Base-by-base conservation (phyloP, 1,284 basidiomycete genomes). In the Tilletia horrida region DNA sequence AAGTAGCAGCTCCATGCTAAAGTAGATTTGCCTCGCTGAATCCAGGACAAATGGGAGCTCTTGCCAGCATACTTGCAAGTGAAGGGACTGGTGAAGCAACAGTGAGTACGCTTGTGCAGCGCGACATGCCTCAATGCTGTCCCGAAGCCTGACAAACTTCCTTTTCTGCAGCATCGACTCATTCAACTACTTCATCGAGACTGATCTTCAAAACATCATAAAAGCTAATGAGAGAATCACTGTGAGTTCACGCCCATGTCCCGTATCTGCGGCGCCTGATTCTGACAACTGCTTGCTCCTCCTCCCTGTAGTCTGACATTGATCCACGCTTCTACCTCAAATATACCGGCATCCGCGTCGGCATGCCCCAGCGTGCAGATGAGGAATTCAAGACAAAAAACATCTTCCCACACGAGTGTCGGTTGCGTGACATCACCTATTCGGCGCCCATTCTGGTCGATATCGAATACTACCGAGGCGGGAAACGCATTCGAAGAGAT, bases 161-260 rank as follows among this genome's bases (percentile, higher is more conserved):
- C 42, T 14, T 57, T 7, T 35, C 21, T 48, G 52, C 55, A 59
- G 55, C 81, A 92, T 98, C 76, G 97, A 99, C 83, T 97, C 94
- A 9, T 99, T 96, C 88, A 98, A 99, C 85, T 96, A 97, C 83
- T 98, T 99, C 82, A 92, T 98, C 77, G 91, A 98, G 79, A 90
- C 91, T 45, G 79, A 78, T 64, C 75, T 81, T 66, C 95, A 94
- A 83, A 95, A 95, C 76, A 97, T 99, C 77, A 88, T 83, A 66
- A 76, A 78, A 63, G 75, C 75, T 31, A 80, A 80, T 68, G 76
- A 79, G 64, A 74, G 74, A 61, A 75, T 78, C 70, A 81, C 79
- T n/a, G 68, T 65, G 29, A 44, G 65, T 64, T 29, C 40, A 21
- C 4, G 8, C 13, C 35, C 63, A 43, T 97, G 65, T 25, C 21